Evolutionary conservation across 768 basidiomycete species (phyloP), one percentile per base, ranked within the genome.

Genomic region (Kwoniella dendrophila): DNA sequence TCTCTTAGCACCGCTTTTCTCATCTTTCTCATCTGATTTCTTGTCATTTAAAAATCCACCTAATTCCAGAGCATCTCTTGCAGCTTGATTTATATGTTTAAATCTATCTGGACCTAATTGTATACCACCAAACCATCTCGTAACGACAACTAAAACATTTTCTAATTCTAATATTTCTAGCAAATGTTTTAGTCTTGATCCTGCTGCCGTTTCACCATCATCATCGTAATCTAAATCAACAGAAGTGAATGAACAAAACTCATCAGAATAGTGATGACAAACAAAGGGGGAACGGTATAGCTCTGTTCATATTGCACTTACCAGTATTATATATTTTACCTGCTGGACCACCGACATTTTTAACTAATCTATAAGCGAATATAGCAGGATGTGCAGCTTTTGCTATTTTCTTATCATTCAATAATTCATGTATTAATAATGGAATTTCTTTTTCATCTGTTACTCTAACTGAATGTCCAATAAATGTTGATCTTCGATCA

Each of bases 121-220:
- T 12, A 89, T 88, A 0, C 95, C 95, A 14, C 95, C 95, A 73
- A 90, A 97, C 80, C 91, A 95, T 38, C 95, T 86, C 3, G 93
- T 92, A 12, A 99, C 95, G 20, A 97, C 81, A 16, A 99, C 89
- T 1, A 98, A 82, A 12, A 96, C 90, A 69, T 94, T 79, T 49
- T 69, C 71, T 2, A 79, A 51, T 62, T 90, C 90, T 48, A 96
- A 76, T 47, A 95, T 92, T 65, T 93, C 91, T 4, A 99, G 80
- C 1, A 99, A 83, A 77, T 97, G 94, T 0, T 91, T 91, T 22
- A 98, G 80, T 18, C 95, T 85, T 43, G 89, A 87, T 4, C 95
- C 95, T 20, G 95, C 95, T 0, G 91, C 92, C 0, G 89, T 87
- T 80, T 99, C 95, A 1, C 93, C 91, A 60, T 97, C 90, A 62